Evolutionary conservation across 768 basidiomycete species (phyloP), one percentile per base, ranked within the genome.

Genomic region (Auriscalpium vulgare): DNA sequence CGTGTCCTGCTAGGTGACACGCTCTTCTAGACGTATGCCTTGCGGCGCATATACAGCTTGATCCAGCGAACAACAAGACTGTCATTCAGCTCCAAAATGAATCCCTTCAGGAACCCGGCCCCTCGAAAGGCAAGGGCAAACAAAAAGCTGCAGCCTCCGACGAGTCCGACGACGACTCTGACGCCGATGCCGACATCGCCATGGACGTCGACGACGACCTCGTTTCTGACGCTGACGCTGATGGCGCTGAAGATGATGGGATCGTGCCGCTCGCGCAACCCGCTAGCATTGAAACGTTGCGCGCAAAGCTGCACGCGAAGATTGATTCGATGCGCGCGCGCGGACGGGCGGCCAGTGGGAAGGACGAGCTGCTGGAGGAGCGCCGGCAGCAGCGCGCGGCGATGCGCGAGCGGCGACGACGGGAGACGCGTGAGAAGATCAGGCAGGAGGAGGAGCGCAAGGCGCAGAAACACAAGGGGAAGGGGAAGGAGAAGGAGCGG

Each of bases 1-100:
- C 37, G 38, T 7, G 34, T 17, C 17, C 36, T 23, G 11, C 34
- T 37, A 29, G 29, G 3, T 29, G 29, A 29, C 29, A 4, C 29
- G 29, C 29, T 29, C 29, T 4, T 29, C 29, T 4, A 29, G 29
- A 29, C 29, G 29, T 3, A 47, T 9, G 16, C 43, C 43, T 35
- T 34, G 16, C 13, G 44, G 0, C 4, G 4, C 17, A 6, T n/a
- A 50, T 47, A n/a, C 16, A 98, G 94, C 88, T 97, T 63, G 93
- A 98, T 69, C 95, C 95, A 1, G 86, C 84, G 7, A 94, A 95
- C 71, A 79, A 94, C 66, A 91, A 90, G 65, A 82, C 82, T 10
- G 71, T 84, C 47, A 67, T 91, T 29, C 91, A 97, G 56, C 61
- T 52, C n/a, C 63, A 62, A 64, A 62, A 37, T 44, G 66, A 59